Conservation (phyloP, 2,329 filamentous ascomycete species). For the Fonsecaea multimorphosa region DNA sequence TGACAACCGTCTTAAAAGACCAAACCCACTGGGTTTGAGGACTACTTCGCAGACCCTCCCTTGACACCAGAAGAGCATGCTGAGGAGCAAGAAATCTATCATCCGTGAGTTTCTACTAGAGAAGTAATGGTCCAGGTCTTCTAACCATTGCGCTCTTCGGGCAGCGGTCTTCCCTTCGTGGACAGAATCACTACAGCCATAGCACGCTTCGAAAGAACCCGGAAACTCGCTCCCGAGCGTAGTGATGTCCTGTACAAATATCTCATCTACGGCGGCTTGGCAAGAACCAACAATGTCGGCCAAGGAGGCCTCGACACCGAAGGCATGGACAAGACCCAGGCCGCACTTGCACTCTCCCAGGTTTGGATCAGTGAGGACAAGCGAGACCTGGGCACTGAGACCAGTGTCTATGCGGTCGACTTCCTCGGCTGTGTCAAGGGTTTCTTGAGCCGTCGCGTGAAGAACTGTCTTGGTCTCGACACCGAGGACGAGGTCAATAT, state of each 20-base stretch:
- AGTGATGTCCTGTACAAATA: slow-evolving; percentile 76
- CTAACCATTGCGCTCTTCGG: slow-evolving; percentile 23
- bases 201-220: slow-evolving; percentile 76
- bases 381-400: slow-evolving; percentile 46
- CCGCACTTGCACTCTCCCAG: slow-evolving; percentile 66
- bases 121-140: background rate
- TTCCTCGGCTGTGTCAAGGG: slow-evolving; percentile 78
- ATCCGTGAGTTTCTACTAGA: slow-evolving; percentile 55
- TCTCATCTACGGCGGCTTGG: slow-evolving; percentile 81
- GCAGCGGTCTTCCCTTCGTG: slow-evolving; percentile 60
- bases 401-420: slow-evolving; percentile 73
- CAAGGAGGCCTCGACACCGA: slow-evolving; percentile 67
- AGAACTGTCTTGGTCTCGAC: slow-evolving; percentile 63
- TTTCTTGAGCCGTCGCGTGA: slow-evolving; percentile 70
- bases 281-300: slow-evolving; percentile 67
- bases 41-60: slow-evolving; percentile 80
- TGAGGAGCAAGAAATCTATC: slow-evolving; percentile 73
- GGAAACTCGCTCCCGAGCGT: slow-evolving; percentile 71
- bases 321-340: slow-evolving; percentile 67
- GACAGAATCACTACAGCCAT: slow-evolving; percentile 84
- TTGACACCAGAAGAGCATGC: slow-evolving; percentile 72
- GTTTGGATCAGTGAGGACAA: slow-evolving; percentile 55
- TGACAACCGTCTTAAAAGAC: slow-evolving; percentile 40
- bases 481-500: slow-evolving; percentile 60
- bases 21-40: slow-evolving; percentile 73